Conservation (phyloP, 495 filamentous ascomycete species). For the Pseudomonodictys pantanalensis region DNA sequence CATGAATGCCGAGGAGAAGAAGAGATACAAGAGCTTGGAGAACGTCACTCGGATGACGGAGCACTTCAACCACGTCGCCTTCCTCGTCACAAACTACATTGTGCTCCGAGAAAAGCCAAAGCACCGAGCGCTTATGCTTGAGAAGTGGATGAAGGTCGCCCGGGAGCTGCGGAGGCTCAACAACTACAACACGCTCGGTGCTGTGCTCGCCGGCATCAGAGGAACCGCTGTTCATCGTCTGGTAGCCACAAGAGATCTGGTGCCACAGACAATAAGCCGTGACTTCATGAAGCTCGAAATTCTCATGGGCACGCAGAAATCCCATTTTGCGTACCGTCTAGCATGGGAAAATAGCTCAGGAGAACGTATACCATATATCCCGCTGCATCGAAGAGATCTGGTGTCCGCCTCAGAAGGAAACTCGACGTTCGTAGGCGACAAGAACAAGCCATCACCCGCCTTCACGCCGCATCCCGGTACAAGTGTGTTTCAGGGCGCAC, state of each 20-base stretch:
- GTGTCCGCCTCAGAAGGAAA: conserved; percentile 92
- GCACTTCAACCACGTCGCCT: conserved; percentile 94
- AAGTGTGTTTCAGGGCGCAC: conserved; percentile 23
- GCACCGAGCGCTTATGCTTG: conserved; percentile 81
- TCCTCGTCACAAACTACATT: conserved; percentile 87
- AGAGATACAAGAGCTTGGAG: conserved; percentile 72
- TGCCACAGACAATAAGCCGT: conserved; percentile 65
- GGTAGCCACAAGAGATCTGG: conserved; percentile 71
- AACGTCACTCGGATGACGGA: conserved; percentile 91
- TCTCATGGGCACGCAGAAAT: conserved; percentile 87
- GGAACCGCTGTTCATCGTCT: conserved; percentile 85
- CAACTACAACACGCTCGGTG: conserved; percentile 94
- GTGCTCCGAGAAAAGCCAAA: conserved; percentile 94
- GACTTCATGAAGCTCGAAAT: conserved; percentile 85
- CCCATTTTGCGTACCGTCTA: conserved; percentile 88
- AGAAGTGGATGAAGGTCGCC: conserved; percentile 80
- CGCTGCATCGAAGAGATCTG: conserved; percentile 84
- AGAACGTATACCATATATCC: conserved; percentile 89
- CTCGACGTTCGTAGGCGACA: conserved; percentile 72
- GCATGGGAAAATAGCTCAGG: conserved; percentile 93
- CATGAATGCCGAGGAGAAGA: conserved; percentile 65
- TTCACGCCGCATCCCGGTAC: conserved; percentile 27
- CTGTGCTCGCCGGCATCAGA: conserved; percentile 90
- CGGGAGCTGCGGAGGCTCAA: conserved; percentile 83
- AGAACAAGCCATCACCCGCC: conserved; percentile 39